phyloP scores from a whole-genome alignment of 345 rosid genomes.

The Eucalyptus pauciflora region DNA sequence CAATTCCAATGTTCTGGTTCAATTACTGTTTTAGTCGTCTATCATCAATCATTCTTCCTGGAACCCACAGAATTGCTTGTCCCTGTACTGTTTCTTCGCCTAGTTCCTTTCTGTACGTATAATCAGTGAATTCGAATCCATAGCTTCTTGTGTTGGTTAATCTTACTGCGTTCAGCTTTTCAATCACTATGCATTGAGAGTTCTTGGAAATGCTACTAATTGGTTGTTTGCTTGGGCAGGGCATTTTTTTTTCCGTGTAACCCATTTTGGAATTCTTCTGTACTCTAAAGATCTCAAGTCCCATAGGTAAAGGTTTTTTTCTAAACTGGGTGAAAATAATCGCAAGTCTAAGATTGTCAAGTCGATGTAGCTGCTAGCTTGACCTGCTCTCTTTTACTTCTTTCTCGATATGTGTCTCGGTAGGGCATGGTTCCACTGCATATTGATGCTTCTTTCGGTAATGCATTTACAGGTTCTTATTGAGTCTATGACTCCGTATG shows the following conservation, averaged over 20 bases:
- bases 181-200: no score
- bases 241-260: slow-evolving; percentile 55
- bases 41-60: neutral
- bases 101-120: neutral
- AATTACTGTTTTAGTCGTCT: neutral
- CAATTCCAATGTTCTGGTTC: neutral
- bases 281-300: neutral
- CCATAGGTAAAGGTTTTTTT: no score
- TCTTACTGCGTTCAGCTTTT: neutral
- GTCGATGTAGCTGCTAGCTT: neutral
- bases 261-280: neutral
- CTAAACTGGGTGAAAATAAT: neutral
- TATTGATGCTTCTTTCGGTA: no score
- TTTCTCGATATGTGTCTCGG: neutral
- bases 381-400: no score
- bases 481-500: no score
- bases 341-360: neutral
- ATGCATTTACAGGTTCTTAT: neutral
- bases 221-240: slow-evolving; percentile 13
- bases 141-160: neutral
- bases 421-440: rapidly evolving
- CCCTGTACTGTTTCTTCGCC: neutral
- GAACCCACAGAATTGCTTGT: neutral
- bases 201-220: neutral
- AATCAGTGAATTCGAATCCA: neutral